Evolutionary conservation across 2,329 filamentous ascomycete species (phyloP), one percentile per base, ranked within the genome.

Genomic region (Aspergillus pseudoterreus): DNA sequence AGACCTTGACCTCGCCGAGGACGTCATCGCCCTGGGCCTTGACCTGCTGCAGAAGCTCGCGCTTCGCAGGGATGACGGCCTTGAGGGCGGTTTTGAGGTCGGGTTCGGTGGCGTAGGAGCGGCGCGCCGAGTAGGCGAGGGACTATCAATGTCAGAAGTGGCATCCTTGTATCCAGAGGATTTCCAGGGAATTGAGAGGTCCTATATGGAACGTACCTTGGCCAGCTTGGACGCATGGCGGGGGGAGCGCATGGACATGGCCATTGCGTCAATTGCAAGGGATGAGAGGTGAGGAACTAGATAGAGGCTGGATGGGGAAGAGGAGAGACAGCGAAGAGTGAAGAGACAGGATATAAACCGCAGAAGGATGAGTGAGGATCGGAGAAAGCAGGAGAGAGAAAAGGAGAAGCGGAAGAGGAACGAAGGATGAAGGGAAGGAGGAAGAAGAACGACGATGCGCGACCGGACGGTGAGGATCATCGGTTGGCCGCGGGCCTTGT

Each of bases 1-100:
- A 89, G 43, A 97, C 84, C 79, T 92, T 96, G 73, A 97, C 85
- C 65, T 96, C 89, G 51, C 92, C 92, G 64, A 97, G 86, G 54
- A 86, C 85, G 73, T 92, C 94, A 65, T 86, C 83, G 47, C 83
- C 82, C 70, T 92, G 84, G 52, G 86, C 83, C 78, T 96, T 97
- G 76, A 97, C 89, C 73, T 92, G 88, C 76, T 96, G 94, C 64
- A 97, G 77, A 17, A 96, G 85, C 72, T 96, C 92, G 47, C 92
- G 85, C 79, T 97, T 97, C 56, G 85, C 90, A 32, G 94, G 94
- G 63, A 99, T 95, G 53, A 85, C 83, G 61, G 85, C 83, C 65
- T 85, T 87, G 60, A 99, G 84, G 12, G 90, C 90, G 47, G 88
- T 79, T 76, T 97, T 99, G 67, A 99, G 84, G 68, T 92, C 88